Percentiles rank a stretch among this genome's conserved stretches.
Conservation (phyloP, 148 eudicot genomes). For the Rhododendron vialii region DNA sequence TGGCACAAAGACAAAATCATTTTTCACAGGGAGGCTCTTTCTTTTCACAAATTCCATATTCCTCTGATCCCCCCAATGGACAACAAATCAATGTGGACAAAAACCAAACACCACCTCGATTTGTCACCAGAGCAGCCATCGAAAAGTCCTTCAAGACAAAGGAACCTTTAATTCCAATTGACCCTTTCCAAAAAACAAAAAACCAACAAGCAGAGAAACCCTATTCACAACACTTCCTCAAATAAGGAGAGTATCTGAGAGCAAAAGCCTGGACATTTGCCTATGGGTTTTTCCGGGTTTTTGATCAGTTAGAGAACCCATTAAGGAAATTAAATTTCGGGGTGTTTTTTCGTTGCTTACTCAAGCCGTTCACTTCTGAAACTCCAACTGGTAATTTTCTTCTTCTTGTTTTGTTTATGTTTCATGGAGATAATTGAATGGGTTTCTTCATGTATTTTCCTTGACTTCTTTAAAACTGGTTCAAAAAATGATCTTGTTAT, state of each 20-base stretch:
- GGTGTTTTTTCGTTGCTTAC: constrained; percentile 1
- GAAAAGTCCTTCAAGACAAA: constrained; percentile 13
- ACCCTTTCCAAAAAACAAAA: background rate
- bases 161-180: constrained; percentile 12
- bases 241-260: background rate
- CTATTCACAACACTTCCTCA: background rate
- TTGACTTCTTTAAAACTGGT: background rate
- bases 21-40: background rate
- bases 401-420: background rate
- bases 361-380: background rate
- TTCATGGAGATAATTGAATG: background rate
- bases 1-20: constrained; percentile 14
- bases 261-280: background rate
- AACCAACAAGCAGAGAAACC: constrained; percentile 3
- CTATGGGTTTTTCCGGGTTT: constrained; percentile 13
- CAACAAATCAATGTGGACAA: constrained; percentile 25
- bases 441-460: background rate
- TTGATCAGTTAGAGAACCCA: constrained; percentile 7
- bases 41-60: constrained; percentile 17
- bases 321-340: constrained; percentile 5
- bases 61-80: constrained; percentile 20
- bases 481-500: background rate
- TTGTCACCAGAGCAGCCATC: constrained; percentile 28
- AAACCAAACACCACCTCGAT: constrained; percentile 13
- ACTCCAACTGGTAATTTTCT: constrained; percentile 14